phyloP scores from a whole-genome alignment of 2,329 filamentous ascomycete genomes.

The Aureobasidium subglaciale region DNA sequence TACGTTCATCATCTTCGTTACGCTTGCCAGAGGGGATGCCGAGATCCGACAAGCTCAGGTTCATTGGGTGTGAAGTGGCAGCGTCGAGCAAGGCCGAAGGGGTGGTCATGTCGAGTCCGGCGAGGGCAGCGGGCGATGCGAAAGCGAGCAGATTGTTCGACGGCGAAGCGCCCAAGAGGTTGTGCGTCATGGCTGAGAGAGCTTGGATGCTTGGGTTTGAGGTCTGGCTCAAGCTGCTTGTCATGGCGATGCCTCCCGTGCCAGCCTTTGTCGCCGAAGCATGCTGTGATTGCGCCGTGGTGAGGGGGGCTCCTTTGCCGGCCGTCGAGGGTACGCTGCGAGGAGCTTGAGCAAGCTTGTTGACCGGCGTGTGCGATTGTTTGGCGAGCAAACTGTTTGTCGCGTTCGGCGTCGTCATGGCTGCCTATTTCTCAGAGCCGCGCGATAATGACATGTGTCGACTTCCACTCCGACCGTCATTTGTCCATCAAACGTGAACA shows the following conservation, averaged over 20 bases:
- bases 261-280: conserved; percentile 22
- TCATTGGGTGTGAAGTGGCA: conserved; percentile 36
- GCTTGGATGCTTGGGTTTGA: conserved; percentile 16
- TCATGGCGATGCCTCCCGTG: conserved; percentile 28
- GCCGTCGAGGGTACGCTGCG: conserved; percentile 32
- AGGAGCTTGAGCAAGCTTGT: conserved; percentile 15
- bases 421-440: not conserved
- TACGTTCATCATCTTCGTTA: conserved; percentile 47
- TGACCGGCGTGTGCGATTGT: not conserved
- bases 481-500: too few relatives aligned
- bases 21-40: conserved; percentile 33
- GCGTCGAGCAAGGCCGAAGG: conserved; percentile 19
- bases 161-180: conserved; percentile 25
- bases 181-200: conserved; percentile 20
- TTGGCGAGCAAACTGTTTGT: not conserved
- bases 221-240: conserved; percentile 26
- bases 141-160: conserved; percentile 28
- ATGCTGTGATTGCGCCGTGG: conserved; percentile 33
- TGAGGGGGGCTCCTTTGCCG: conserved; percentile 23
- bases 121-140: conserved; percentile 38
- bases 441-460: not conserved
- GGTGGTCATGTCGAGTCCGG: conserved; percentile 30
- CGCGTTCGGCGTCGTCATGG: conserved; percentile 11
- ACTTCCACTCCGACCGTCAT: not conserved
- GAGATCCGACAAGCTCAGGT: conserved; percentile 35